These are phyloP conservation scores for Globisporangium splendens DNA, from an alignment of 352 stramenopile species.

Conservation along the genomic window DNA sequence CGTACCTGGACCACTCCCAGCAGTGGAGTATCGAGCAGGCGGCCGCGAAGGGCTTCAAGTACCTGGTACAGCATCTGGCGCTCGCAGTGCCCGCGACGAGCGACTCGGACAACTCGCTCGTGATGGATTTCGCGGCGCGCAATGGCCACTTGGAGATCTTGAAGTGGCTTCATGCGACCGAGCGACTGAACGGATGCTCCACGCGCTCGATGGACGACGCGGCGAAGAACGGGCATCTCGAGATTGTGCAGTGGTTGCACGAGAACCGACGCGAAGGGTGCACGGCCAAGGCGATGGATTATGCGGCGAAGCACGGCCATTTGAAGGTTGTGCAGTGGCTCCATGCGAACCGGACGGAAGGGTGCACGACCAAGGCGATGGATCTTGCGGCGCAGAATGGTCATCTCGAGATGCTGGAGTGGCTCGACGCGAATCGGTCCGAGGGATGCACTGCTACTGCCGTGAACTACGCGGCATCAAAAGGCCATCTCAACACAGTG, in stretches of 20 bases:
- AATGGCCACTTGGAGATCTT: conserved; percentile 73
- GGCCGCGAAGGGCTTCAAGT: conserved; percentile 55
- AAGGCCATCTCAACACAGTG: conserved; percentile 51
- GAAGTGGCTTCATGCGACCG: conserved; percentile 43
- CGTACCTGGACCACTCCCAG: conserved; percentile 52
- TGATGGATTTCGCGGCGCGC: conserved; percentile 71
- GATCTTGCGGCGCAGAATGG: conserved; percentile 62
- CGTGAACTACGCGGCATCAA: conserved; percentile 54
- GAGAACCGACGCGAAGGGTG: conserved; percentile 49
- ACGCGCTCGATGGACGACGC: conserved; percentile 55
- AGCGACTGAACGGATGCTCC: conserved; percentile 45
- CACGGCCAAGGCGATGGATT: conserved; percentile 64
- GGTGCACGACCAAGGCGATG: conserved; percentile 58
- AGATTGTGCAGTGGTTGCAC: conserved; percentile 61
- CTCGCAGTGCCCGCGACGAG: conserved; percentile 21
- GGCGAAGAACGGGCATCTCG: conserved; percentile 48
- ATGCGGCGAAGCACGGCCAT: conserved; percentile 53
- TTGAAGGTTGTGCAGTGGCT: conserved; percentile 59
- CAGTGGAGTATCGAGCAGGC: conserved; percentile 62
- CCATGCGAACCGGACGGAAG: conserved; percentile 33
- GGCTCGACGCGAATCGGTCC: conserved; percentile 57
- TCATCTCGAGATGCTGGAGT: conserved; percentile 55
- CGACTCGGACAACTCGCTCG: conserved; percentile 37
- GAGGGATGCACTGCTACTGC: conserved; percentile 71
- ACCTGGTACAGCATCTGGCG: conserved; percentile 65